Conservation (phyloP, 495 filamentous ascomycete genomes). For the Penicillium coprophilum region DNA sequence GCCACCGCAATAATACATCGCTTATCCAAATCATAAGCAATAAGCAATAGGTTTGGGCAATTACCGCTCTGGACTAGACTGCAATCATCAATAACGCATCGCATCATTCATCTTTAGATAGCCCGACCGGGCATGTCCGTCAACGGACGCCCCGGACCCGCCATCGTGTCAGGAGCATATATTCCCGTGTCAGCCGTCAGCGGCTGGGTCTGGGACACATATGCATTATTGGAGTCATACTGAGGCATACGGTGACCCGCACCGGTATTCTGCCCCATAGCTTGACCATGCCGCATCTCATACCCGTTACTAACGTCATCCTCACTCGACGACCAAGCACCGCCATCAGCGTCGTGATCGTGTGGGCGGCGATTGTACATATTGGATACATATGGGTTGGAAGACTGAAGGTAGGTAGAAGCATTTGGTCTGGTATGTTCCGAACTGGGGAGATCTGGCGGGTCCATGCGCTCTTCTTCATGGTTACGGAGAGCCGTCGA, state of each 20-base stretch:
- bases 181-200: conserved; percentile 8
- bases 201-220: conserved; percentile 32
- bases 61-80: not conserved
- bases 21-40: not conserved
- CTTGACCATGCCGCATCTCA: conserved; percentile 45
- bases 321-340: conserved; percentile 44
- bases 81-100: conserved; percentile 9
- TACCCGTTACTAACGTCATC: conserved; percentile 40
- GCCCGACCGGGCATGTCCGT: conserved; percentile 23
- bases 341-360: conserved; percentile 36
- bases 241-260: conserved; percentile 22
- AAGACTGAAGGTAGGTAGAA: conserved; percentile 11
- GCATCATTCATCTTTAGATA: conserved; percentile 16
- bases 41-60: not conserved
- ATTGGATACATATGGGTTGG: conserved; percentile 28
- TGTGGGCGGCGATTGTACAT: conserved; percentile 31
- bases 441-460: conserved; percentile 9
- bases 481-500: conserved; percentile 34
- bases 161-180: conserved; percentile 12
- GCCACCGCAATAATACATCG: conserved; percentile 4
- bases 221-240: conserved; percentile 36
- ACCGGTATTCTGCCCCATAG: conserved; percentile 26
- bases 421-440: conserved; percentile 1
- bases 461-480: conserved; percentile 34
- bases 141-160: conserved; percentile 24